These are phyloP conservation scores for Pulveroboletus ravenelii DNA, from an alignment of 768 basidiomycete species.

Conservation along the genomic window DNA sequence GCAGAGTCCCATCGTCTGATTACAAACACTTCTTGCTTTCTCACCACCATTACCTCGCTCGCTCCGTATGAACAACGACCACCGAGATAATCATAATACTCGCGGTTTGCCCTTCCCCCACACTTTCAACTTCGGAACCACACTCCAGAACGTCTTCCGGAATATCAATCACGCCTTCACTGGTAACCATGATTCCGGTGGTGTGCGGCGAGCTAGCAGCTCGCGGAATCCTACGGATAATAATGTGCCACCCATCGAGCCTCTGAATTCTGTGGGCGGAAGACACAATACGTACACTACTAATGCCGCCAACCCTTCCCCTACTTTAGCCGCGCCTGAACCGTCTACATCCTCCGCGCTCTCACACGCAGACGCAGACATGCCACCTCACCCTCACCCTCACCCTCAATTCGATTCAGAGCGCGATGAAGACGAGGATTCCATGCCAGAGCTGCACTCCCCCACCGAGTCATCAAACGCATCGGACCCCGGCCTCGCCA, in stretches of 20 bases:
- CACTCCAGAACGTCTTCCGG: slow-evolving; percentile 28
- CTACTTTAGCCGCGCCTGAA: background rate
- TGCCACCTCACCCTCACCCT: slow-evolving; percentile 7
- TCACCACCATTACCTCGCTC: slow-evolving; percentile 15
- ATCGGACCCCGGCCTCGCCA: slow-evolving; percentile 28
- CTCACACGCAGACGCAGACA: slow-evolving; percentile 2
- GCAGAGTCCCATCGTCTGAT: background rate
- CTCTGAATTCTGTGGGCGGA: background rate
- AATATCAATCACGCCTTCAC: slow-evolving; percentile 31
- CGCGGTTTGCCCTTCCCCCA: slow-evolving; percentile 19
- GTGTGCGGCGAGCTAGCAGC: background rate
- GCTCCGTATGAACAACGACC: slow-evolving; percentile 15
- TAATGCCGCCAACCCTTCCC: background rate
- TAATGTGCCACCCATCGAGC: slow-evolving; percentile 3
- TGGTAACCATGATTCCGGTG: background rate
- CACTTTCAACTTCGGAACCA: slow-evolving; percentile 22
- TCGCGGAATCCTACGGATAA: background rate
- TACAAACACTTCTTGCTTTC: slow-evolving; percentile 15
- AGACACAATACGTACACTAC: slow-evolving; percentile 1
- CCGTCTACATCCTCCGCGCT: slow-evolving; percentile 3
- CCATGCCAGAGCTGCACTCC: slow-evolving; percentile 40
- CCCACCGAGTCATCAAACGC: slow-evolving; percentile 37
- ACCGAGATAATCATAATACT: slow-evolving; percentile 5
- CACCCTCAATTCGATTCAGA: slow-evolving; percentile 3
- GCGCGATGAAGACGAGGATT: slow-evolving; percentile 32